These are phyloP conservation scores for Trapa incisa DNA, from an alignment of 345 rosid species.

Conservation along the genomic window DNA sequence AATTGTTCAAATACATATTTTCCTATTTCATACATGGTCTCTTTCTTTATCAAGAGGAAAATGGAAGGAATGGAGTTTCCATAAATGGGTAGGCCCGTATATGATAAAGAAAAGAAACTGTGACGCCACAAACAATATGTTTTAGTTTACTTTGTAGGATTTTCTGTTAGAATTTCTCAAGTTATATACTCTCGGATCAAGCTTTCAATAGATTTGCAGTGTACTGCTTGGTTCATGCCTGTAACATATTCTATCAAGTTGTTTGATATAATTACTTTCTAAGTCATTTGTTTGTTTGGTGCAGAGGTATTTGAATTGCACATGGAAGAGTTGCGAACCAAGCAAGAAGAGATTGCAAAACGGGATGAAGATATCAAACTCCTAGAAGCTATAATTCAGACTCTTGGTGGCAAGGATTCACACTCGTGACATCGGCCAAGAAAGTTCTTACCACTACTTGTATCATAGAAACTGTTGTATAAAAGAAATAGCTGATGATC, in stretches of 20 bases:
- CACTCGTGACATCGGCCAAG: slow-evolving; percentile 12
- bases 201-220: background rate
- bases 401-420: slow-evolving; percentile 62
- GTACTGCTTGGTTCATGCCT: background rate
- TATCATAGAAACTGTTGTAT: background rate
- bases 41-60: no score
- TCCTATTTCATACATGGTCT: no score
- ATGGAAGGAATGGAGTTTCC: no score
- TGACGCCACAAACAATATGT: no score
- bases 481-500: background rate
- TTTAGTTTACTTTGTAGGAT: no score
- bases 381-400: slow-evolving; percentile 88
- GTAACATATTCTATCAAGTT: background rate
- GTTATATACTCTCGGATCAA: background rate
- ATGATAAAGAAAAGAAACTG: no score
- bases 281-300: background rate
- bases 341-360: slow-evolving; percentile 77
- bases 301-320: slow-evolving; percentile 92
- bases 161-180: no score
- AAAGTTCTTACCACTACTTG: background rate
- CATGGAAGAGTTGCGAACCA: slow-evolving; percentile 77
- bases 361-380: slow-evolving; percentile 83
- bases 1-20: no score
- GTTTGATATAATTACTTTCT: background rate
- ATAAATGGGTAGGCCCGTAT: no score